Evolutionary conservation across 768 basidiomycete species (phyloP).

Genomic region (Boletus reticulatus): DNA sequence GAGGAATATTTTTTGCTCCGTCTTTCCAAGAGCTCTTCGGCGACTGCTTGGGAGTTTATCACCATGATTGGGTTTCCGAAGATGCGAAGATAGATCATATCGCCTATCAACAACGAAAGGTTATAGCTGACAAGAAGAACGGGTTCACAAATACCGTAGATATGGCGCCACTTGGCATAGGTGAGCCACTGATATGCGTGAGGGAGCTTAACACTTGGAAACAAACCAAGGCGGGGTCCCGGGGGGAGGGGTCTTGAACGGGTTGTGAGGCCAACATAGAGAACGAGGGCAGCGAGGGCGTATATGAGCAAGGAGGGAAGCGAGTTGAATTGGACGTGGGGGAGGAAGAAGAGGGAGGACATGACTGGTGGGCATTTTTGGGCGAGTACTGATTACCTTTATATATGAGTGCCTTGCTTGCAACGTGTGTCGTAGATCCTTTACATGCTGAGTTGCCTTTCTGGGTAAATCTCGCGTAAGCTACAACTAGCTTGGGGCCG

Average conservation of each 20-base stretch:
- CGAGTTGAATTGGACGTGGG: background rate
- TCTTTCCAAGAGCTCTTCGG: constrained; percentile 46
- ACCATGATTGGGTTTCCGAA: constrained; percentile 48
- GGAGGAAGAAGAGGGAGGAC: background rate
- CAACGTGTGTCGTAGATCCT: background rate
- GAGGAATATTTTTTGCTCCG: constrained; percentile 45
- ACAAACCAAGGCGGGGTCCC: constrained; percentile 41
- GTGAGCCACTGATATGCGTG: constrained; percentile 41
- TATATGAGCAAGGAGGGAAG: constrained; percentile 3
- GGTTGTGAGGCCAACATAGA: constrained; percentile 9
- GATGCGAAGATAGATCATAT: constrained; percentile 43
- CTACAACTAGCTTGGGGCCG: background rate
- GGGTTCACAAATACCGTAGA: constrained; percentile 35
- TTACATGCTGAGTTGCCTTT: background rate
- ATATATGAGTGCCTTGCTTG: background rate
- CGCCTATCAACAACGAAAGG: constrained; percentile 32
- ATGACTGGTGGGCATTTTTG: background rate
- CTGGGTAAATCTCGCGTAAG: background rate
- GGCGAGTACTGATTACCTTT: background rate
- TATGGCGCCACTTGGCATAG: constrained; percentile 44
- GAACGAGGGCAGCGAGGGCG: constrained; percentile 6
- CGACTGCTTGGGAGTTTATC: constrained; percentile 41
- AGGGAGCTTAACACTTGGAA: constrained; percentile 34
- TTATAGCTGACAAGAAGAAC: background rate
- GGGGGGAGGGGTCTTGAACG: constrained; percentile 33